Evolutionary conservation across 352 stramenopile species (phyloP).

Genomic region (Nothophytophthora sp.): DNA sequence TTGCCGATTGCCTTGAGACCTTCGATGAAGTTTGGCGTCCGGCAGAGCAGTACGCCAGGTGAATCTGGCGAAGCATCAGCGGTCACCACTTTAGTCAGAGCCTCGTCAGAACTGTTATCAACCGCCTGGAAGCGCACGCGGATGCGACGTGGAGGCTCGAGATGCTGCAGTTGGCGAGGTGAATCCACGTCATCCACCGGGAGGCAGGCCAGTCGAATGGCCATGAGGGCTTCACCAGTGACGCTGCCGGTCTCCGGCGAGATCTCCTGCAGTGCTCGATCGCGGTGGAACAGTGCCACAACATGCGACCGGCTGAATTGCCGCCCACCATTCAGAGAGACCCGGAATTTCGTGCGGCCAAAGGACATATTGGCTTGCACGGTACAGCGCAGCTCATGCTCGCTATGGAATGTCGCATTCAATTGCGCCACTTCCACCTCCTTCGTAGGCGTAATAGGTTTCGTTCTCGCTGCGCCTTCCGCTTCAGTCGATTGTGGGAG

Average conservation of each 20-base stretch:
- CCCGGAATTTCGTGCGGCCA: constrained; percentile 49
- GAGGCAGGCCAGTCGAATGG: constrained; percentile 33
- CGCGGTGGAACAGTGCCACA: constrained; percentile 47
- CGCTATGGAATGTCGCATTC: constrained; percentile 47
- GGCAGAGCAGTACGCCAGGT: constrained; percentile 34
- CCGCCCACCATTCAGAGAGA: constrained; percentile 65
- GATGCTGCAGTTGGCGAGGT: constrained; percentile 38
- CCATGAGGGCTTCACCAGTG: constrained; percentile 31
- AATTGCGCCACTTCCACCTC: constrained; percentile 41
- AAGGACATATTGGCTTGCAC: constrained; percentile 71
- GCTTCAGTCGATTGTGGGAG: not conserved
- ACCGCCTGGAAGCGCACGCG: constrained; percentile 53
- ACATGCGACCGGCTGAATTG: constrained; percentile 51
- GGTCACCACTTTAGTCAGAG: constrained; percentile 16
- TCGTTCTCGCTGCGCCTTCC: not conserved
- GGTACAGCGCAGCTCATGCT: constrained; percentile 55
- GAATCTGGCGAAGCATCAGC: constrained; percentile 9
- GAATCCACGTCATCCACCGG: constrained; percentile 46
- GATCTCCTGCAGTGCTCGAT: constrained; percentile 40
- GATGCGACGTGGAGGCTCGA: constrained; percentile 48
- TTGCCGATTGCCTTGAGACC: constrained; percentile 48
- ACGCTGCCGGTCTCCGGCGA: constrained; percentile 41
- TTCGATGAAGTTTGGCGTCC: constrained; percentile 55
- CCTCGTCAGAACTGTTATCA: constrained; percentile 10
- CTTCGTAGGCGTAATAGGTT: constrained; percentile 3